These are phyloP conservation scores for Gracilariopsis chorda DNA, from an alignment of 23 red algal genomes.

Conservation along the genomic window DNA sequence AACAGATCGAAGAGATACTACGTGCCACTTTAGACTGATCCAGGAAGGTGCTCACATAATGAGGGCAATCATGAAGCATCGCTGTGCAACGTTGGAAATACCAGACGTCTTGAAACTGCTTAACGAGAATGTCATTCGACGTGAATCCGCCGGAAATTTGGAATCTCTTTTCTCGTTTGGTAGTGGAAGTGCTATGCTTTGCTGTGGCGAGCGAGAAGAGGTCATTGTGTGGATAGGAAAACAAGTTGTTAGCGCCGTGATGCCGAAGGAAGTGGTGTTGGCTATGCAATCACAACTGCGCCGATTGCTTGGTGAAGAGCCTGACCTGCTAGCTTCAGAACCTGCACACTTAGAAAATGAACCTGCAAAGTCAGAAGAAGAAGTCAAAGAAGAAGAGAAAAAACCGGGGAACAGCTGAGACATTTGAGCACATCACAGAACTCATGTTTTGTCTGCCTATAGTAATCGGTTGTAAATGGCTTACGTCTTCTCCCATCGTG, in stretches of 20 bases:
- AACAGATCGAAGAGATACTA: conserved; percentile 38
- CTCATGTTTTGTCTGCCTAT: no score
- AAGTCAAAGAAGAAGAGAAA: no score
- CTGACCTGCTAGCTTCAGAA: background rate
- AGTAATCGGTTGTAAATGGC: no score
- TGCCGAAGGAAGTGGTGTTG: conserved; percentile 21
- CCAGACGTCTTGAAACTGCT: conserved; percentile 5
- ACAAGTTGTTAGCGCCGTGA: conserved; percentile 34
- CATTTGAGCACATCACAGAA: no score
- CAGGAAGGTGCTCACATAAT: conserved; percentile 42
- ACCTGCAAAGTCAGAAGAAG: background rate
- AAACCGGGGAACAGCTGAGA: no score
- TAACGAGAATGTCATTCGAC: conserved; percentile 19
- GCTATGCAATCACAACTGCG: conserved; percentile 19
- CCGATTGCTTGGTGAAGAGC: conserved; percentile 9
- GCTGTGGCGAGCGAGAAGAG: conserved; percentile 18
- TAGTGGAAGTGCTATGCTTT: conserved; percentile 43
- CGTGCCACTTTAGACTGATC: conserved; percentile 36
- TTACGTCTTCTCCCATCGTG: no score
- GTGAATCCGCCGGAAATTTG: background rate
- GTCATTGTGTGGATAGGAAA: conserved; percentile 38
- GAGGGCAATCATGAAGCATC: conserved; percentile 36
- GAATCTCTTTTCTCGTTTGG: background rate
- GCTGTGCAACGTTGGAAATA: background rate
- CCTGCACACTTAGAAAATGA: background rate